Base-by-base conservation (phyloP, 2,329 filamentous ascomycete species). In the Xylariomycetidae sp. region DNA sequence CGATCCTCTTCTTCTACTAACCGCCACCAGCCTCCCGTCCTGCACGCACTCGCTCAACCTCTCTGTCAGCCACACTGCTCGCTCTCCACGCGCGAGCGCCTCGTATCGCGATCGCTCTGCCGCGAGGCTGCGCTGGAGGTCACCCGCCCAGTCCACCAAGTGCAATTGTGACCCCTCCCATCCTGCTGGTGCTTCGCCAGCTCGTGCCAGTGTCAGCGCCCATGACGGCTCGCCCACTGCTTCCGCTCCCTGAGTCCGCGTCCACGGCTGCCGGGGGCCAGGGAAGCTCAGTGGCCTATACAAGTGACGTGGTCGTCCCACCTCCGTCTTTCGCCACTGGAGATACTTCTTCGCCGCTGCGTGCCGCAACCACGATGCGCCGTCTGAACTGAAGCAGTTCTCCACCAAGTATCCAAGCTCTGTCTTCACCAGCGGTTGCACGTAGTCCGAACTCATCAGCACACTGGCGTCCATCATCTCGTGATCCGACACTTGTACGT, bases 391-490 rank as follows among this genome's bases (percentile, higher is more conserved):
- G 48, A 96, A 89, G 1, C 95, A 64, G 13, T 76, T 74, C 7
- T 77, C 66, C n/a, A 94, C 74, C 1, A 96, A 67, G 7, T 64
- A 58, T 5, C 59, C 51, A 2, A 96, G 73, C 25, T 96, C 89
- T 7, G 87, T 92, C 1, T 74, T 61, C 3, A 85, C 62, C 4
- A 95, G 68, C 1, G 90, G 90, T 40, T 86, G 82, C 10, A 92
- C 67, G 53, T 95, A 96, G 49, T 92, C 85, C 1, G 89, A 82
- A 35, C 81, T 88, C 90, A 96, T 96, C 13, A 96, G 71, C 0
- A 94, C 68, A 50, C 87, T 95, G 13, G 89, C 90, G 56, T 96
- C 90, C 81, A 96, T 93, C 26, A 73, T 78, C 24, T 95, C 86
- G 39, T 78, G 65, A 49, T 95, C 87, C 15, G 75, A 74, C 2